A percentile compares a stretch with the other conserved stretches of the same genome.
These are phyloP conservation scores for Phylloporus arenicola DNA, from an alignment of 768 basidiomycete species.

Conservation along the genomic window DNA sequence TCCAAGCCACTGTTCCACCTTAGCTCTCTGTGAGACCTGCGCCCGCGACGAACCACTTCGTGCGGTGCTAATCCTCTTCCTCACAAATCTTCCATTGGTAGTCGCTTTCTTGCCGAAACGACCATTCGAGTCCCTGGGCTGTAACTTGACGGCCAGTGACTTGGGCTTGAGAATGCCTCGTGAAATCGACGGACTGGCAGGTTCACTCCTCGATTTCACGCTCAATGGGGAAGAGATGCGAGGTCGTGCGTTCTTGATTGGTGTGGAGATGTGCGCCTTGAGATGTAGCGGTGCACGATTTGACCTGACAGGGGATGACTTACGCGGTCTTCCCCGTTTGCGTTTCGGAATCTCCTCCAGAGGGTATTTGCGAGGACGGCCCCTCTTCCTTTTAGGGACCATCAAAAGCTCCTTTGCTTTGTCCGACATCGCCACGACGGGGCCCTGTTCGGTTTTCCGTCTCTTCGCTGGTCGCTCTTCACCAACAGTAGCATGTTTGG, in stretches of 20 bases:
- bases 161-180: slow-evolving; percentile 33
- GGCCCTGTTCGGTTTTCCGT: slow-evolving; percentile 40
- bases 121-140: slow-evolving; percentile 61
- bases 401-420: slow-evolving; percentile 32
- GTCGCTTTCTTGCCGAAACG: slow-evolving; percentile 60
- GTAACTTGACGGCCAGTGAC: slow-evolving; percentile 42
- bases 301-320: slow-evolving; percentile 19
- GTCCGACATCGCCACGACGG: slow-evolving; percentile 27
- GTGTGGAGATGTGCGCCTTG: slow-evolving; percentile 8
- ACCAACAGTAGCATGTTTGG: slow-evolving; percentile 46
- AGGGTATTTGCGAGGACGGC: slow-evolving; percentile 34
- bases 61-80: slow-evolving; percentile 28
- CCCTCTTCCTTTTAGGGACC: slow-evolving; percentile 29
- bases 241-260: slow-evolving; percentile 9
- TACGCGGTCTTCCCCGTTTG: slow-evolving; percentile 33
- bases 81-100: slow-evolving; percentile 40
- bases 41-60: slow-evolving; percentile 32
- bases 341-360: slow-evolving; percentile 29
- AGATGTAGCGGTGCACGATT: slow-evolving; percentile 8
- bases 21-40: slow-evolving; percentile 38
- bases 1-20: slow-evolving; percentile 35
- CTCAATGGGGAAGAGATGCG: slow-evolving; percentile 17
- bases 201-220: slow-evolving; percentile 19
- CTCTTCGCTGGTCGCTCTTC: slow-evolving; percentile 43
- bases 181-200: slow-evolving; percentile 21